Base-by-base conservation (phyloP, 2,329 filamentous ascomycete genomes). In the Calonectria multiphialidica region DNA sequence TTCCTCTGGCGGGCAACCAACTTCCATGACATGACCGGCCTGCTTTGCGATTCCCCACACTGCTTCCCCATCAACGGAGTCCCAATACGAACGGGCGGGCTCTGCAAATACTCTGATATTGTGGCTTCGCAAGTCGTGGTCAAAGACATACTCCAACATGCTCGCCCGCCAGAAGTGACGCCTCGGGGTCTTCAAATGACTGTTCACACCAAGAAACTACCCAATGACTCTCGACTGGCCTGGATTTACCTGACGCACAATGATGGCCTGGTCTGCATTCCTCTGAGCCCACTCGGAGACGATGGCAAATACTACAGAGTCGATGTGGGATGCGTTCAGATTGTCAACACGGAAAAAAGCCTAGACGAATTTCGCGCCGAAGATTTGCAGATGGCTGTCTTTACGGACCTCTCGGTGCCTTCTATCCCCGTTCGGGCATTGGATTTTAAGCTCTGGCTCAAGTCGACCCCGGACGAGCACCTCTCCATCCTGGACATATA, bases 21-120 rank as follows among this genome's bases (percentile, higher is more conserved):
- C 9, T 50, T 66, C 5, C 63, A 66, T 18, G 68, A 66, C 49
- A 47, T 35, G 3, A 62, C 68, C 2, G 68, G 68, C 5, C 62
- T 71, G 12, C 68, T 71, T 12, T 71, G 68, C 62, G 68, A 66
- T 16, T 71, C 68, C 5, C 68, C 68, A 15, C 62, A 49, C 53
- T 66, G 63, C 37, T 71, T 71, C 9, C 68, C 62, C 7, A 71
- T 44, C 1, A 44, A 66, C 10, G 68, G 63, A 18, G 68, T 66
- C 1, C 68, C 63, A 9, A 66, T 55, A 37, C 55, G 63, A 44
- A 37, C 68, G 3, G 68, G 68, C 5, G 63, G 63, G 1, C 30
- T 66, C 6, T 66, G 55, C 35, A 66, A 62, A 15, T 71, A 71
- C 12, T 45, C 53, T 2, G 68, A 66, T 15, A 55, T 71, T 33